These are phyloP conservation scores for Ogataea siamensis DNA, from an alignment of 805 yeast species.

Conservation along the genomic window DNA sequence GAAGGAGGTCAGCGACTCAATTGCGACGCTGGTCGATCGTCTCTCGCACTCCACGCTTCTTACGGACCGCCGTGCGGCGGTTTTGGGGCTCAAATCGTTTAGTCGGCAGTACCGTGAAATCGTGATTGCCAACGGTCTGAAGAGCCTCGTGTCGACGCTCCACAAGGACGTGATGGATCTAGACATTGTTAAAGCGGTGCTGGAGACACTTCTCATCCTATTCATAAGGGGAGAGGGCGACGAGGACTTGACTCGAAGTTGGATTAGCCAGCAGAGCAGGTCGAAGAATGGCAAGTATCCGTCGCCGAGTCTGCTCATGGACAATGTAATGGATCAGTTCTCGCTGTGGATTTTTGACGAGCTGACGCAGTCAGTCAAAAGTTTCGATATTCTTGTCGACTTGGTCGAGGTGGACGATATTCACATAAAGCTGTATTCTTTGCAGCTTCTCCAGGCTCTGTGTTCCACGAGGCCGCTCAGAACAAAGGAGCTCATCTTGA, in stretches of 20 bases:
- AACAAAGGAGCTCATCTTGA: slow-evolving; percentile 70
- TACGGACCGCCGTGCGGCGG: slow-evolving; percentile 88
- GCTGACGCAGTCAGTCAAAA: slow-evolving; percentile 61
- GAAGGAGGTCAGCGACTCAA: slow-evolving; percentile 67
- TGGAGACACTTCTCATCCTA: slow-evolving; percentile 81
- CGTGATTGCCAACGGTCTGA: slow-evolving; percentile 82
- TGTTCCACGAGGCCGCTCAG: slow-evolving; percentile 71
- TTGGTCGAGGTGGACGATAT: slow-evolving; percentile 52
- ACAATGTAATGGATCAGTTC: slow-evolving; percentile 70
- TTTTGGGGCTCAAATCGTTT: slow-evolving; percentile 83
- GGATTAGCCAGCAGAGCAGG: slow-evolving; percentile 76
- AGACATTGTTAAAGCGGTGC: slow-evolving; percentile 69
- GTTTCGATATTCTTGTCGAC: slow-evolving; percentile 48
- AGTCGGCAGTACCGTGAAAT: slow-evolving; percentile 85
- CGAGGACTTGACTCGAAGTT: slow-evolving; percentile 61
- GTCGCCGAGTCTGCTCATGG: slow-evolving; percentile 61
- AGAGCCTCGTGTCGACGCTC: slow-evolving; percentile 67
- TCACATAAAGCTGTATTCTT: slow-evolving; percentile 73
- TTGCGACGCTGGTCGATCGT: slow-evolving; percentile 84
- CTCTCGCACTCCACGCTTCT: slow-evolving; percentile 77
- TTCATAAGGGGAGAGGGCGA: slow-evolving; percentile 64
- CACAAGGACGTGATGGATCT: slow-evolving; percentile 62
- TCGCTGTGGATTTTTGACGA: slow-evolving; percentile 96
- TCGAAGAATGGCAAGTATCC: slow-evolving; percentile 76
- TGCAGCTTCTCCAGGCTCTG: slow-evolving; percentile 82